Evolutionary conservation across 2,329 filamentous ascomycete genomes (phyloP).

Genomic region (Macrophomina phaseolina): DNA sequence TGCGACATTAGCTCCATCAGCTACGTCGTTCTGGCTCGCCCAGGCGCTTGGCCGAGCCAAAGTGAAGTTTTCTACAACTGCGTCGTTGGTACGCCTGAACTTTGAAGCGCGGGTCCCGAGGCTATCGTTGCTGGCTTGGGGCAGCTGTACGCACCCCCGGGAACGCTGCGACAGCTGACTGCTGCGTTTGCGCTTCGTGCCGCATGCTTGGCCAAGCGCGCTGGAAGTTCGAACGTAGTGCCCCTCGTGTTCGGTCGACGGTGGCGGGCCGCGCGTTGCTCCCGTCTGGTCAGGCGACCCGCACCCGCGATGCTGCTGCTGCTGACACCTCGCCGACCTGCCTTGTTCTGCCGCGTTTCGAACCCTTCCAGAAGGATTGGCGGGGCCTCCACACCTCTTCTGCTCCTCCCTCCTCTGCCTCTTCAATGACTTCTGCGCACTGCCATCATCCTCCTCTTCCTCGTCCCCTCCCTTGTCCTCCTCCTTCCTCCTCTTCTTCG

Average conservation of each 20-base stretch:
- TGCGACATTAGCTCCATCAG: not conserved
- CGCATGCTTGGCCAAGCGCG: not conserved
- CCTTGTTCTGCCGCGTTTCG: not conserved
- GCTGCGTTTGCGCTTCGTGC: not conserved
- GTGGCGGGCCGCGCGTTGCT: not conserved
- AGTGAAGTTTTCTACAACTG: too few relatives aligned
- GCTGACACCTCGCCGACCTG: not conserved
- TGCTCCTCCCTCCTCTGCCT: not conserved
- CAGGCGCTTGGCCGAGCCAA: not conserved
- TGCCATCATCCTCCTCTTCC: not conserved
- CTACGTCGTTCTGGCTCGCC: not conserved
- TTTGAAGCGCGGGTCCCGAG: not conserved
- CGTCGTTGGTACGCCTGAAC: not conserved
- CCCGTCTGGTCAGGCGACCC: not conserved
- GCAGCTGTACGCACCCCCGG: too few relatives aligned
- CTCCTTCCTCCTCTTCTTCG: too few relatives aligned
- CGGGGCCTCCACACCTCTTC: not conserved
- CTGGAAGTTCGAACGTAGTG: conserved; percentile 14
- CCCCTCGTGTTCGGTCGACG: conserved; percentile 15
- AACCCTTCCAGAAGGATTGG: not conserved
- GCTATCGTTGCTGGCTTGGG: too few relatives aligned
- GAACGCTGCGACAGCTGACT: too few relatives aligned
- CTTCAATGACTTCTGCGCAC: not conserved
- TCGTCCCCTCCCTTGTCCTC: not conserved
- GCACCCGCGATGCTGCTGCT: too few relatives aligned